Evolutionary conservation across 2,329 filamentous ascomycete species (phyloP).

Genomic region (Colletotrichum somersetense): DNA sequence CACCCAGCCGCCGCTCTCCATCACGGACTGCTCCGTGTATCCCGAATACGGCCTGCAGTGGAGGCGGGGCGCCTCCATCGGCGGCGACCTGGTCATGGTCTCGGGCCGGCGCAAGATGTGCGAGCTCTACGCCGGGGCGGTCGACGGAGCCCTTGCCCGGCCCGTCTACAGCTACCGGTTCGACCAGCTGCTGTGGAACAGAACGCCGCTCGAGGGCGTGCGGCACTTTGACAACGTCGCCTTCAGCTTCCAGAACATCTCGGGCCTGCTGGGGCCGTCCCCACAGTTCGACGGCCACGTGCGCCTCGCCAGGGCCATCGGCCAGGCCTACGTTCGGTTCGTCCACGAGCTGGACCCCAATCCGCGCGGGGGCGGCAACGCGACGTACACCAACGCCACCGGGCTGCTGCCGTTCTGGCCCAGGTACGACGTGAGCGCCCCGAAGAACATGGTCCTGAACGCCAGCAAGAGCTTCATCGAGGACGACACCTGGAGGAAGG

Average conservation of each 20-base stretch:
- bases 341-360: slow-evolving; percentile 60
- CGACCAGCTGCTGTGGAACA: slow-evolving; percentile 60
- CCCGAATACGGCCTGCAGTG: slow-evolving; percentile 55
- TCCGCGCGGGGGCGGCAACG: slow-evolving; percentile 33
- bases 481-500: slow-evolving; percentile 60
- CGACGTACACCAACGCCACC: slow-evolving; percentile 27
- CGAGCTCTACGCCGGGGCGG: slow-evolving; percentile 53
- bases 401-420: slow-evolving; percentile 56
- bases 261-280: slow-evolving; percentile 59
- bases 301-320: slow-evolving; percentile 52
- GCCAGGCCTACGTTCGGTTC: slow-evolving; percentile 59
- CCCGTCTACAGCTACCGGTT: slow-evolving; percentile 64
- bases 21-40: slow-evolving; percentile 52
- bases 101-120: slow-evolving; percentile 60
- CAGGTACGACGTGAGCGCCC: slow-evolving; percentile 52
- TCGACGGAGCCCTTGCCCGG: slow-evolving; percentile 42
- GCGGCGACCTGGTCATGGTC: slow-evolving; percentile 62
- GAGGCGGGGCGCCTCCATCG: slow-evolving; percentile 60
- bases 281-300: slow-evolving; percentile 56
- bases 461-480: slow-evolving; percentile 59
- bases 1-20: slow-evolving; percentile 58
- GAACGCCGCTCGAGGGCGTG: slow-evolving; percentile 53
- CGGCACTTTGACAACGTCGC: slow-evolving; percentile 64
- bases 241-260: slow-evolving; percentile 65
- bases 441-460: slow-evolving; percentile 61